A percentile compares a stretch with the other conserved stretches of the same genome.
Evolutionary conservation across 164 flowering plant genomes (phyloP).

Genomic region (Brasenia schreberi): DNA sequence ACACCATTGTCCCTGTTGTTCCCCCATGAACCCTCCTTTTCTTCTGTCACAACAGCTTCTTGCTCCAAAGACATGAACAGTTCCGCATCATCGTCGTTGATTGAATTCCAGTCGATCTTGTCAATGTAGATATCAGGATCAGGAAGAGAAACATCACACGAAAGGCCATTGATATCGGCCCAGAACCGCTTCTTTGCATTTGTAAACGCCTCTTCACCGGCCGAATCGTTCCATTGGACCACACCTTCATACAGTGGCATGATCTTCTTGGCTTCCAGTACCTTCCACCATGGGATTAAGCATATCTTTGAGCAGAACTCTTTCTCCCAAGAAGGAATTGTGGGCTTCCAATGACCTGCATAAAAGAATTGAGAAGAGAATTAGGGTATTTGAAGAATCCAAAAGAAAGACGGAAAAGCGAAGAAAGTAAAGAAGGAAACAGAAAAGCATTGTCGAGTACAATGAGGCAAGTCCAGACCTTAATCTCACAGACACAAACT

Average conservation of each 20-base stretch:
- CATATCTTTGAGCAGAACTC: conserved; percentile 35
- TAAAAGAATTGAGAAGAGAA: too few relatives aligned
- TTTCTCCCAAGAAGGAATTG: conserved; percentile 69
- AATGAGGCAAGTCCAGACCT: too few relatives aligned
- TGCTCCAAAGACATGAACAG: conserved; percentile 2
- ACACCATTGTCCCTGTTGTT: too few relatives aligned
- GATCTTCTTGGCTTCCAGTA: conserved; percentile 33
- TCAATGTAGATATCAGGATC: conserved; percentile 54
- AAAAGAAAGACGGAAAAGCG: too few relatives aligned
- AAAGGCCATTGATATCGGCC: conserved; percentile 36
- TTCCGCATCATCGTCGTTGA: conserved; percentile 30
- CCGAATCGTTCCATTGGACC: conserved; percentile 55
- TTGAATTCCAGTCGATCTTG: conserved; percentile 39
- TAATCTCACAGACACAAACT: too few relatives aligned
- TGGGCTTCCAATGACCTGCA: conserved; percentile 26
- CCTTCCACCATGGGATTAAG: conserved; percentile 43
- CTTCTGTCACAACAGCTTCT: too few relatives aligned
- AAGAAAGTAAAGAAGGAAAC: too few relatives aligned
- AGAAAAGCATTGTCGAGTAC: too few relatives aligned
- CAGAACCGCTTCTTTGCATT: conserved; percentile 47
- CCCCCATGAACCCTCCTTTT: too few relatives aligned
- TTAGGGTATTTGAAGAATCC: too few relatives aligned
- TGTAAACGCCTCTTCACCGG: conserved; percentile 55
- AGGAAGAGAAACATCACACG: conserved; percentile 29
- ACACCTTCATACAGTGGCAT: conserved; percentile 25